These are phyloP conservation scores for Dothiorella sarmentorum DNA, from an alignment of 2,329 filamentous ascomycete genomes.

Conservation along the genomic window DNA sequence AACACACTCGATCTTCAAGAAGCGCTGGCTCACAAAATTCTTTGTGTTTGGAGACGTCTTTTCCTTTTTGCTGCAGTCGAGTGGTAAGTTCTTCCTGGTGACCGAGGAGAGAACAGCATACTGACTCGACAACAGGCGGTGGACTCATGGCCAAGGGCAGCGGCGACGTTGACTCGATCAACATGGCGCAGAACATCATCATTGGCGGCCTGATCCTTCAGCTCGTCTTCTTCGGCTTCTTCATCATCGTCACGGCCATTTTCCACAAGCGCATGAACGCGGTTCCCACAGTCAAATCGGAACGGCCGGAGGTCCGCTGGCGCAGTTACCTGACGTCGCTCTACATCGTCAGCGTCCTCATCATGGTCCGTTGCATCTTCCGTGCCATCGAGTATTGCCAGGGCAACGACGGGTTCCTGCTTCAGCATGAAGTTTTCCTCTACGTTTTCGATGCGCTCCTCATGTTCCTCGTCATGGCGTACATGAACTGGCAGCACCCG, in stretches of 20 bases:
- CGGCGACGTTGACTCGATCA: not conserved
- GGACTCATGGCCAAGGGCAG: constrained; percentile 4
- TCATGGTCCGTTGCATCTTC: constrained; percentile 49
- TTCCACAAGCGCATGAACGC: constrained; percentile 25
- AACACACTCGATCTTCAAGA: constrained; percentile 32
- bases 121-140: not conserved
- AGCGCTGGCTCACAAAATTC: constrained; percentile 38
- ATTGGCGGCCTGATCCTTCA: constrained; percentile 33
- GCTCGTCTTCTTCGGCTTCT: constrained; percentile 32
- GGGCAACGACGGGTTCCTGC: constrained; percentile 44
- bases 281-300: not conserved
- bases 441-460: constrained; percentile 48
- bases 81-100: not conserved
- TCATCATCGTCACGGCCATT: constrained; percentile 29
- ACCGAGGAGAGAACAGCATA: too few species aligned
- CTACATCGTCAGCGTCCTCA: constrained; percentile 44
- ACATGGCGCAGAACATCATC: constrained; percentile 5
- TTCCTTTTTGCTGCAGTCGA: constrained; percentile 40
- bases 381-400: constrained; percentile 49
- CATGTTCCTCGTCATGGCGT: constrained; percentile 43
- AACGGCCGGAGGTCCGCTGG: constrained; percentile 22
- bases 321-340: constrained; percentile 41
- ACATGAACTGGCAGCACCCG: constrained; percentile 40
- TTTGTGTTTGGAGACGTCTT: constrained; percentile 44
- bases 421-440: constrained; percentile 44